Evolutionary conservation across 257 asterid genomes (phyloP), one percentile per base, ranked within the genome.

Genomic region (Fraxinus quadrangulata): DNA sequence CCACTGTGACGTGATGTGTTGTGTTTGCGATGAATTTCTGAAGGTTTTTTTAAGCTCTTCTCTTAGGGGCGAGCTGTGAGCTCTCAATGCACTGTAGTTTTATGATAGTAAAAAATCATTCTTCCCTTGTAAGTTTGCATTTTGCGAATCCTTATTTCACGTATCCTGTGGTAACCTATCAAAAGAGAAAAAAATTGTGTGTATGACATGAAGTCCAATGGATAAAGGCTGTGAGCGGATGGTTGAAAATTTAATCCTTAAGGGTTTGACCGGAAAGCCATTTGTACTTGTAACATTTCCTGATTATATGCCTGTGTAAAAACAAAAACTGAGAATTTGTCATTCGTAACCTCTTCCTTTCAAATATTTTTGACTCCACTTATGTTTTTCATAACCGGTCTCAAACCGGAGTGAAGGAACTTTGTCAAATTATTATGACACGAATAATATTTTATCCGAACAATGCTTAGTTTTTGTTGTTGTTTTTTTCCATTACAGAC

Each of bases 401-500:
- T 42, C 49, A 42, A 42, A 42, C 49, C 16, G 40, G 16, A 12
- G 49, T 42, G 16, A 42, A 42, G 49, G 49, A 42, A 42, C 49
- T 42, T 42, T 11, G 49, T 40, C 49, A 10, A 40, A 40, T 6
- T 40, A 40, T 10, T 40, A 11, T 40, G 16, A 42, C 49, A 42
- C 11, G 17, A 42, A 42, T 42, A 10, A 37, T 37, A 37, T 37
- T 37, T 21, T 36, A 47, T 42, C 23, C 17, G 26, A 54, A 54
- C 65, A 54, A 4, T 19, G 9, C 2, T n/a, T 54, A n/a, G 65
- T 37, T 37, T 37, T 33, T 51, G 40, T 63, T 61, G 82, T 65
- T 77, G 71, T 70, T 77, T 10, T 70, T 77, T 10, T 81, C 24
- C 61, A 5, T 74, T 39, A 24, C 94, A 94, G 99, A 86, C 85